phyloP scores from a whole-genome alignment of 176 grass and related monocot species.

The Avena insularis region DNA sequence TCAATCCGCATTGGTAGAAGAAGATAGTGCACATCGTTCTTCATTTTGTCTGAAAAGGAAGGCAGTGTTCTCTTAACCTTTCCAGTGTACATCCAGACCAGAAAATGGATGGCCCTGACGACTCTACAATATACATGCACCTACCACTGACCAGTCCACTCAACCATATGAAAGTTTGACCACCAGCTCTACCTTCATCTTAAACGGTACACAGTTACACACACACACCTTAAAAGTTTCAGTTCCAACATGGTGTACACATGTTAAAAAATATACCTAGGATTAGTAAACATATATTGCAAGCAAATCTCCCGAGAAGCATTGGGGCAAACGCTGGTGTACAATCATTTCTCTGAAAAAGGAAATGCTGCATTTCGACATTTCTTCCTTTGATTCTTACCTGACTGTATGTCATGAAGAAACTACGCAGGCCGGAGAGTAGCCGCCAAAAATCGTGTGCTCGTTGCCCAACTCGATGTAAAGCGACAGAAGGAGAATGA shows the following conservation, averaged over 20 bases:
- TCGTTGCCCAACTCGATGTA: too few species aligned
- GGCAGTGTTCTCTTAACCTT: too few species aligned
- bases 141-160: slow-evolving; percentile 10
- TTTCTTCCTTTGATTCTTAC: too few species aligned
- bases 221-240: not conserved
- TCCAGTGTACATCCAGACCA: too few species aligned
- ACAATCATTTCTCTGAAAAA: not conserved
- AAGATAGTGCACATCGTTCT: too few species aligned
- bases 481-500: too few species aligned
- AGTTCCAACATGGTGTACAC: not conserved
- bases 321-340: not conserved
- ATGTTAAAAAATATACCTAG: not conserved
- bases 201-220: not conserved
- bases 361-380: not conserved
- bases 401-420: too few species aligned
- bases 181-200: not conserved
- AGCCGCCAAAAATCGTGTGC: too few species aligned
- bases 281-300: not conserved
- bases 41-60: too few species aligned
- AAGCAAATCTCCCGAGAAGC: not conserved
- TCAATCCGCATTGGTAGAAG: too few species aligned
- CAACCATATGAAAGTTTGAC: slow-evolving; percentile 24
- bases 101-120: not conserved
- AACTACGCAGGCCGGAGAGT: too few species aligned
- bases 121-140: not conserved